Percentiles rank a stretch among this genome's conserved stretches.
These are phyloP conservation scores for Hypomyces rosellus DNA, from an alignment of 2,329 filamentous ascomycete genomes.

Conservation along the genomic window DNA sequence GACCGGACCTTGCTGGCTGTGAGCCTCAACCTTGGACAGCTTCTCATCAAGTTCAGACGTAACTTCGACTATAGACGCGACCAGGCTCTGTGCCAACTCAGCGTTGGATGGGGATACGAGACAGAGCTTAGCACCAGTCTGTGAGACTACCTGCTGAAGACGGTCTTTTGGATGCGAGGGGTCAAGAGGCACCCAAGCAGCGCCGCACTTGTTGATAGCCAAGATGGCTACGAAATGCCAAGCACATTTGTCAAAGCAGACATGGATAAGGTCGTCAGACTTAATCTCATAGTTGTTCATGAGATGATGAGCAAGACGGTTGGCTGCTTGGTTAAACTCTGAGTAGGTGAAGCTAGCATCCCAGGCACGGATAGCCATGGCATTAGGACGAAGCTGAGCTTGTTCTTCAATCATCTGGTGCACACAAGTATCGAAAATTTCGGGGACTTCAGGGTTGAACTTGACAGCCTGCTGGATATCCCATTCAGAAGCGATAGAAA, in stretches of 20 bases:
- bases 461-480: constrained; percentile 3
- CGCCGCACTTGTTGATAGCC: constrained; percentile 7
- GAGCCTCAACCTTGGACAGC: background rate
- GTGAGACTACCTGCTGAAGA: constrained; percentile 4
- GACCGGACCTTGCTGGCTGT: background rate
- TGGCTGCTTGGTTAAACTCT: background rate
- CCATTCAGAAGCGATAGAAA: background rate
- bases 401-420: background rate
- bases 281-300: background rate
- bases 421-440: background rate
- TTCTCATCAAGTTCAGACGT: background rate
- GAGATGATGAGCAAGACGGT: constrained; percentile 1
- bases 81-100: constrained; percentile 1
- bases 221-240: constrained; percentile 5
- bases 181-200: constrained; percentile 6
- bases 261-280: background rate
- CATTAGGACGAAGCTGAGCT: background rate
- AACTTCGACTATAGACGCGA: background rate
- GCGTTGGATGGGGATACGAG: background rate
- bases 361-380: constrained; percentile 3
- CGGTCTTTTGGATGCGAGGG: constrained; percentile 2
- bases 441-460: background rate
- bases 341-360: constrained; percentile 3
- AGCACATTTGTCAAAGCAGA: constrained; percentile 7
- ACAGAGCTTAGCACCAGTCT: too few species aligned